Base-by-base conservation (phyloP, 805 yeast species). In the Lachancea kluyveri region DNA sequence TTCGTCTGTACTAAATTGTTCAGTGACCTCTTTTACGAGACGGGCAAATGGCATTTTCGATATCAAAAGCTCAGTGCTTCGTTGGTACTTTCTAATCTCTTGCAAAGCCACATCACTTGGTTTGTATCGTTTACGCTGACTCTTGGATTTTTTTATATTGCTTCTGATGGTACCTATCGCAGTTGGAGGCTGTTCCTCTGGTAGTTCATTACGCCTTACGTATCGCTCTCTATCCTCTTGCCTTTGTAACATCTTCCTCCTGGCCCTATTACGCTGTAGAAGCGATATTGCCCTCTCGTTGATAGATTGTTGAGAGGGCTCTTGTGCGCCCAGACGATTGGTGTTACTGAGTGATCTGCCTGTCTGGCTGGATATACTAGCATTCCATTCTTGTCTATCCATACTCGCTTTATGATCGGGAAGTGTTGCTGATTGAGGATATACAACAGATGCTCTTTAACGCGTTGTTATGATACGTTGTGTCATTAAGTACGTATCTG, bases 21-120 rank as follows among this genome's bases (percentile, higher is more conserved):
- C 76, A 0, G 86, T 80, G 3, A 82, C 77, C 45, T 82, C 92
- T 39, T 79, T 71, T 6, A 82, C 85, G 15, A 82, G 59, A 39
- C 90, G 62, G 1, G 90, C 84, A 63, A 82, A 82, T 11, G 94
- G 94, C 18, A 82, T 65, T 46, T 80, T 80, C 16, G 86, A 63
- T 10, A 82, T 64, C 26, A 82, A 60, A 22, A 82, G 57, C 39
- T 79, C 88, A 1, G 87, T 76, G 20, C 77, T 65, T 48, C 72
- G 69, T 48, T 82, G 90, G 44, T 69, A 81, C 46, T 67, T 68
- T 35, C 84, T 62, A 14, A 82, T 81, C 46, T 82, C 88, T 44
- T 76, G 59, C 18, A 80, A 54, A 1, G 90, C 90, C 14, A 63
- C 57, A 0, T 78, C 74, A 10, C 87, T 86, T 1, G 85, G 83